Evolutionary conservation across 257 asterid genomes (phyloP), one percentile per base, ranked within the genome.

Genomic region (Pogostemon cablin): DNA sequence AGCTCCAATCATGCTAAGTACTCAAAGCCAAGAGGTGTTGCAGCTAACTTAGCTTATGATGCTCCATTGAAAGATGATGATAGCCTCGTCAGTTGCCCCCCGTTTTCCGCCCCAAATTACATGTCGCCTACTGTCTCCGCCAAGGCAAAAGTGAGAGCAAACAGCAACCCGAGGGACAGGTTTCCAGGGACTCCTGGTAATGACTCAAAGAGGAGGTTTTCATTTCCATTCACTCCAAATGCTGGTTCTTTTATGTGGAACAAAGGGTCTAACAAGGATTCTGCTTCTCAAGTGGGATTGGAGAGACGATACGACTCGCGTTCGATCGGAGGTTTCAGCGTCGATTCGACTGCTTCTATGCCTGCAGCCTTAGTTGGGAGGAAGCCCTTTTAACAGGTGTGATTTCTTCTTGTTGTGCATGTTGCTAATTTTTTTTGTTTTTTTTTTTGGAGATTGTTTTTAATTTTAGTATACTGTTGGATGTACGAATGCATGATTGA

Each of bases 331-430:
- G 86, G 79, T 12, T 7, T 82, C 66, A 87, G 96, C 64, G 76
- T 84, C 77, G 86, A 83, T 72, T 90, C 98, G 5, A 62, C 93
- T 8, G 85, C 86, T 72, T 92, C 97, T 0, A 89, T 85, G 97
- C 97, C 96, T 2, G 90, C 32, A 25, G 32, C 86, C 4, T 54
- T 69, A 25, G 88, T 72, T 77, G 95, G 89, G 76, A 91, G 92
- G 76, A 91, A 79, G 82, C 96, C 96, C 0, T 91, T 91, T 91
- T 75, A 91, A 91, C 86, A 86, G 98, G 98, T 86, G 91, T 91
- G 96, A 91, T 80, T 78, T 57, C 7, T 62, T 64, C n/a, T 67
- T 65, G 53, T 46, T 42, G 69, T 68, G 77, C 8, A 48, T 73
- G 75, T 64, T 80, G 44, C 43, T 77, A 62, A 72, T 50, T 12